phyloP scores from a whole-genome alignment of 805 yeast genomes.

The Pichia eremophila region DNA sequence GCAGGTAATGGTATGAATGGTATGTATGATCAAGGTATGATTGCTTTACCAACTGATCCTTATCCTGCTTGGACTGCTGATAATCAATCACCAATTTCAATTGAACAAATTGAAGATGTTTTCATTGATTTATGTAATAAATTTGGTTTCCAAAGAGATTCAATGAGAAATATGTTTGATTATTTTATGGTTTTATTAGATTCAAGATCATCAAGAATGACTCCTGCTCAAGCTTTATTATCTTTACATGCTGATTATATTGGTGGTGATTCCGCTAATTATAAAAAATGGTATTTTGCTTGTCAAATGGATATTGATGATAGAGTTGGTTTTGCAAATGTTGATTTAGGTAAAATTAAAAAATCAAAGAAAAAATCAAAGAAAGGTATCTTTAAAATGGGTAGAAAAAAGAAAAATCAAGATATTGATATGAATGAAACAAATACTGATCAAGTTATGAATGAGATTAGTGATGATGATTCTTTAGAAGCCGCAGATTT shows the following conservation, averaged over 20 bases:
- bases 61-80: conserved; percentile 99
- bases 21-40: conserved; percentile 35
- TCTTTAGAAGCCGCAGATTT: conserved; percentile 76
- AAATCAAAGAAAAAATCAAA: conserved; percentile 75
- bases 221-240: conserved; percentile 77
- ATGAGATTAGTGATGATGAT: conserved; percentile 72
- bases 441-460: conserved; percentile 48
- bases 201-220: conserved; percentile 80
- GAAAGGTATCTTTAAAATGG: conserved; percentile 28
- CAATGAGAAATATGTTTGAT: conserved; percentile 86
- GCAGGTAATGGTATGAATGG: conserved; percentile 16
- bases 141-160: conserved; percentile 87
- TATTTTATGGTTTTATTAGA: conserved; percentile 79
- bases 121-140: conserved; percentile 75
- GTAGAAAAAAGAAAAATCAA: conserved; percentile 51
- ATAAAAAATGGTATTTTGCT: conserved; percentile 82
- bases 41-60: conserved; percentile 81
- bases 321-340: conserved; percentile 72
- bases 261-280: conserved; percentile 81
- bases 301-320: conserved; percentile 84
- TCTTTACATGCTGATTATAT: conserved; percentile 81
- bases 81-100: conserved; percentile 76
- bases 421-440: conserved; percentile 54
- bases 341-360: conserved; percentile 66
- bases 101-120: conserved; percentile 80